Evolutionary conservation across 805 yeast genomes (phyloP), one percentile per base, ranked within the genome.

Genomic region (Suhomyces pyralidae): DNA sequence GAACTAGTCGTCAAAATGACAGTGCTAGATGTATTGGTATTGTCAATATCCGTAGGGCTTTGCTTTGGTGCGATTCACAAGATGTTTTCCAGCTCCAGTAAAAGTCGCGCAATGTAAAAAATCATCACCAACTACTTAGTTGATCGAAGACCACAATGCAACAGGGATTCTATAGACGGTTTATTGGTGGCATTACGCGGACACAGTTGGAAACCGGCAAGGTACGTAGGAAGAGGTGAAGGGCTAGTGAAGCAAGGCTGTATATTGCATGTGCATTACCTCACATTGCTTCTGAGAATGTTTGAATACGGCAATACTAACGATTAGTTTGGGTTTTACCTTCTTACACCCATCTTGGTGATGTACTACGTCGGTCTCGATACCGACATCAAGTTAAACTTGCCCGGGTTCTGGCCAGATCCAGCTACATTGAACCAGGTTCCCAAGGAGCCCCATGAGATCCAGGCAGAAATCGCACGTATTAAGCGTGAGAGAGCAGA

Each of bases 381-480:
- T 61, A 87, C 97, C 1, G 96, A 92, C 68, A 82, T 78, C 61
- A 92, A 90, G 73, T 84, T 92, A 68, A 89, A 90, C 64, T 85
- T 91, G 46, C 96, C 96, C 7, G 97, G 97, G 19, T 92, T 90
- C 71, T 91, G 97, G 96, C 98, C 98, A 2, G 97, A 91, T 67
- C 97, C 97, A 42, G 87, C 88, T 42, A 87, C 97, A 2, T 78
- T 90, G 59, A 91, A 92, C 66, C 86, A 89, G 70, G 85, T 92
- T 34, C 98, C 98, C 2, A 92, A 91, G 63, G 97, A 92, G 64
- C 91, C 91, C 2, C 88, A 86, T 62, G 97, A 92, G 65, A 90
- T 92, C 54, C 86, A 89, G 66, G 93, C 94, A 1, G 98, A 92
- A 65, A 74, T 92, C 38, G 97, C 96, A 14, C 82, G 97, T 66